Evolutionary conservation across 192 early-diverging fungal species (phyloP).

Genomic region (Backusella tuberculispora): DNA sequence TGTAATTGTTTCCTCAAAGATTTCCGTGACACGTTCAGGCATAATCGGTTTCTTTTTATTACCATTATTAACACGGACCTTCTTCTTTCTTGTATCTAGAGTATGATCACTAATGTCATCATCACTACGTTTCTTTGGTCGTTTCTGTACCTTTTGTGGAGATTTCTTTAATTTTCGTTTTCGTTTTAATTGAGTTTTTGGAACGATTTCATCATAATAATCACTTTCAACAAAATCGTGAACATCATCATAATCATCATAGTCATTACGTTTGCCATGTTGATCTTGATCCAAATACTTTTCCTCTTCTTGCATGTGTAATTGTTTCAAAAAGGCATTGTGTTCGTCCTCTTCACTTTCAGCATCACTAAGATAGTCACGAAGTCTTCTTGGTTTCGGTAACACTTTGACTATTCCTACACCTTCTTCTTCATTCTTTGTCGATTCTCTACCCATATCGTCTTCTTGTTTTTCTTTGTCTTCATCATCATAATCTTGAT

Average conservation of each 20-base stretch:
- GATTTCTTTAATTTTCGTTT: slow-evolving; percentile 5
- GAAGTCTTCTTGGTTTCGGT: slow-evolving; percentile 41
- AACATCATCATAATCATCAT: not conserved
- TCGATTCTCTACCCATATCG: not conserved
- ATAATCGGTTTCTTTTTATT: not conserved
- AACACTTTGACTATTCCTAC: not conserved
- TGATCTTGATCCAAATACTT: not conserved
- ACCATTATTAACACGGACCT: too few species aligned
- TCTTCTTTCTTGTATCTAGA: not conserved
- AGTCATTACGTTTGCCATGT: not conserved
- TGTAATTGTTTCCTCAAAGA: slow-evolving; percentile 4
- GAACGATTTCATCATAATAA: not conserved
- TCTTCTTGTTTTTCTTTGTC: not conserved
- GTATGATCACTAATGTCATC: slow-evolving; percentile 8
- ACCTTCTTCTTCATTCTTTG: slow-evolving; percentile 2
- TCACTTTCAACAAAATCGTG: slow-evolving; percentile 32
- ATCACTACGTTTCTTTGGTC: slow-evolving; percentile 8
- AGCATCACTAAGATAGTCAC: slow-evolving; percentile 54
- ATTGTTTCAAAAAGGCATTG: slow-evolving; percentile 52
- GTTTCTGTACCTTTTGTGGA: not conserved
- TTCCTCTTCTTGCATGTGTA: slow-evolving; percentile 43
- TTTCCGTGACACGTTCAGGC: not conserved
- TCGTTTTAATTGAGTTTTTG: not conserved
- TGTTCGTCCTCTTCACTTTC: slow-evolving; percentile 45
- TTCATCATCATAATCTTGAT: slow-evolving; percentile 2